These are phyloP conservation scores for Emydomyces testavorans DNA, from an alignment of 2,329 filamentous ascomycete genomes.

Conservation along the genomic window DNA sequence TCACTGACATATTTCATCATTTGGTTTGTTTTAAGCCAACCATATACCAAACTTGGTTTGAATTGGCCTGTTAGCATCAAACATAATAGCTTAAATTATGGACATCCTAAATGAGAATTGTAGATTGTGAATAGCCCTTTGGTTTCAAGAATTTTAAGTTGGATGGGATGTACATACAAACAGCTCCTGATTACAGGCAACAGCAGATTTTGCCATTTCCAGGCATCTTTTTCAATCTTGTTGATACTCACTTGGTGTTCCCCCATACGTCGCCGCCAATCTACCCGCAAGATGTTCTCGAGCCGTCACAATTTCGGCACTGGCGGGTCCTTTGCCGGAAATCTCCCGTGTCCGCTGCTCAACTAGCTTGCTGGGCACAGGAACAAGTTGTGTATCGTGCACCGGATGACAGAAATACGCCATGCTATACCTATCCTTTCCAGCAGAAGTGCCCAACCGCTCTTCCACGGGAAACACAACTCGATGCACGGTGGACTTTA, in stretches of 20 bases:
- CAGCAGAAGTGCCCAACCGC: conserved; percentile 11
- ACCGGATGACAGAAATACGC: conserved; percentile 54
- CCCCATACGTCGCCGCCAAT: conserved; percentile 46
- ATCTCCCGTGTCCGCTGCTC: conserved; percentile 28
- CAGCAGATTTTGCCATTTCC: too few relatives aligned
- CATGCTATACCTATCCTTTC: conserved; percentile 44
- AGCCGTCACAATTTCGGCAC: conserved; percentile 44
- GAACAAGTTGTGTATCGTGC: conserved; percentile 43
- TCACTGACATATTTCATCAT: conserved; percentile 3
- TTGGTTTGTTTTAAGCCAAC: background rate
- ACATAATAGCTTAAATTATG: conserved; percentile 3
- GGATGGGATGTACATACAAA: background rate
- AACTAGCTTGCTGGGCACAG: conserved; percentile 45
- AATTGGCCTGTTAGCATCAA: background rate
- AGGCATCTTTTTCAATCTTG: background rate
- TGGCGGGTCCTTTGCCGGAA: conserved; percentile 28
- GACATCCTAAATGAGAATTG: conserved; percentile 4
- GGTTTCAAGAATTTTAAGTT: background rate
- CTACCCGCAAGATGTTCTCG: conserved; percentile 47
- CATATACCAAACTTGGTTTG: background rate
- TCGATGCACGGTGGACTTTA: conserved; percentile 79
- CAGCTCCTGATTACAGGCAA: background rate
- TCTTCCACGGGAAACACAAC: conserved; percentile 57
- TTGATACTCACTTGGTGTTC: conserved; percentile 6
- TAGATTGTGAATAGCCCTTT: background rate